Evolutionary conservation across 106 monocot genomes (phyloP).

Genomic region (Apostasia ramifera): DNA sequence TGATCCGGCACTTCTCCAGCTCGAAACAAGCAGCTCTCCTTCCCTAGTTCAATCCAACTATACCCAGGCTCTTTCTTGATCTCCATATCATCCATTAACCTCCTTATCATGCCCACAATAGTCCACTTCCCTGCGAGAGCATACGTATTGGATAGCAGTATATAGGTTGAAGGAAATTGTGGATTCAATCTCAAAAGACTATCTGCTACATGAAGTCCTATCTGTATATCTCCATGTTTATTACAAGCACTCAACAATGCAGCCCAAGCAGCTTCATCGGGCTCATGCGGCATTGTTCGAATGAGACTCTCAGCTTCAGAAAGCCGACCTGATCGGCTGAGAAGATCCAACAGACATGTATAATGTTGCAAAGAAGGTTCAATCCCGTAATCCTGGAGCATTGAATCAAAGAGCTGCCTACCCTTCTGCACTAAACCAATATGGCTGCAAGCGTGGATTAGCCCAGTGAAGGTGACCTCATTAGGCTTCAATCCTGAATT

Average conservation of each 20-base stretch:
- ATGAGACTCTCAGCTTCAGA: slow-evolving; percentile 62
- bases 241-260: slow-evolving; percentile 77
- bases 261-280: slow-evolving; percentile 75
- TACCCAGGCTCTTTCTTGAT: slow-evolving; percentile 68
- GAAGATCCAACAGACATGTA: slow-evolving; percentile 82
- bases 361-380: slow-evolving; percentile 68
- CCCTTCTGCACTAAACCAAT: slow-evolving; percentile 65
- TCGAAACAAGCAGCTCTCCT: slow-evolving; percentile 41
- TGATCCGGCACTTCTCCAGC: slow-evolving; percentile 57
- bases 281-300: slow-evolving; percentile 47
- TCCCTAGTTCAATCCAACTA: slow-evolving; percentile 66
- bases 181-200: slow-evolving; percentile 45
- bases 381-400: slow-evolving; percentile 52
- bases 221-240: slow-evolving; percentile 37
- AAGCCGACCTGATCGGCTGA: slow-evolving; percentile 62
- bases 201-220: slow-evolving; percentile 53
- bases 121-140: slow-evolving; percentile 65
- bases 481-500: slow-evolving; percentile 47
- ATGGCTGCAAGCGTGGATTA: slow-evolving; percentile 88
- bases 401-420: slow-evolving; percentile 56
- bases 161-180: slow-evolving; percentile 52
- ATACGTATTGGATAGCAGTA: slow-evolving; percentile 64
- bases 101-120: slow-evolving; percentile 39
- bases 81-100: slow-evolving; percentile 47
- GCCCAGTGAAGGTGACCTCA: slow-evolving; percentile 71